phyloP scores from a whole-genome alignment of 1,139 yeast species.

The Torulaspora pretoriensis region DNA sequence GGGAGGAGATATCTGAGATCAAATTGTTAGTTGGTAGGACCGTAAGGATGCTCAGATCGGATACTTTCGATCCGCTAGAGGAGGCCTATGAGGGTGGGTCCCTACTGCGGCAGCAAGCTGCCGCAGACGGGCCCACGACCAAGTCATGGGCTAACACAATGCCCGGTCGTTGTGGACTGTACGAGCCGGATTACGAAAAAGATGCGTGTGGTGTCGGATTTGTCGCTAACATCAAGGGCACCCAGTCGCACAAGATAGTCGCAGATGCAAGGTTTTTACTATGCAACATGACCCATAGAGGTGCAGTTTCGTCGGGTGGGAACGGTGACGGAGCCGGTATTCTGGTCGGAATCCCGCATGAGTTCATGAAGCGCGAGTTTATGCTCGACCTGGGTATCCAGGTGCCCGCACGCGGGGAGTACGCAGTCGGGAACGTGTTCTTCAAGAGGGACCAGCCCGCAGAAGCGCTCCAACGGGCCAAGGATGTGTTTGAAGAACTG shows the following conservation, averaged over 20 bases:
- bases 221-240: constrained; percentile 90
- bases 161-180: constrained; percentile 84
- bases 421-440: constrained; percentile 92
- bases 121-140: constrained; percentile 42
- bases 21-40: neutral
- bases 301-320: constrained; percentile 94
- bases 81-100: constrained; percentile 34
- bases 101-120: constrained; percentile 30
- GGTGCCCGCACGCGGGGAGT: constrained; percentile 76
- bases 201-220: constrained; percentile 99
- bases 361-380: constrained; percentile 79
- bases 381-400: constrained; percentile 44
- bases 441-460: constrained; percentile 56
- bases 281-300: constrained; percentile 98
- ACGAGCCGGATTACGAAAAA: constrained; percentile 89
- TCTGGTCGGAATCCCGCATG: constrained; percentile 87
- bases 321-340: constrained; percentile 99
- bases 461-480: constrained; percentile 57
- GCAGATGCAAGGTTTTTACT: constrained; percentile 83
- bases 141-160: constrained; percentile 88
- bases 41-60: constrained; percentile 22
- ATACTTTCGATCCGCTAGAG: constrained; percentile 29
- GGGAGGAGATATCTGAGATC: too few relatives aligned
- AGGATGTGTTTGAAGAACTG: constrained; percentile 70
- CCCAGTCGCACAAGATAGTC: constrained; percentile 83